phyloP scores from a whole-genome alignment of 129 eudicot genomes.

The Flaveria bidentis region DNA sequence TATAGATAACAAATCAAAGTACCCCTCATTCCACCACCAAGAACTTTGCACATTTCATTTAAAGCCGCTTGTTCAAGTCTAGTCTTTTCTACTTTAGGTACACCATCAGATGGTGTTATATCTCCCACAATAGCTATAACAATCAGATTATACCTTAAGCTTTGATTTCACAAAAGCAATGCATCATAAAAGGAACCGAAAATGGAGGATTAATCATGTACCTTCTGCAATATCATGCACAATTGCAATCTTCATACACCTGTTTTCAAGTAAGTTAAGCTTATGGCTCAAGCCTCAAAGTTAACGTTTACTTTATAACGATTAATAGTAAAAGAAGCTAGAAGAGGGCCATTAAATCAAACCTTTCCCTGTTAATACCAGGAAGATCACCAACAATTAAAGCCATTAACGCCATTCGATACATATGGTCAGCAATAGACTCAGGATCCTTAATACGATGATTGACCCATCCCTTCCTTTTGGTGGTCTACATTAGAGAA shows the following conservation, averaged over 20 bases:
- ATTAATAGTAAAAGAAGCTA: not conserved
- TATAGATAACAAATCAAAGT: conserved; percentile 16
- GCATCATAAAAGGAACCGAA: conserved; percentile 4
- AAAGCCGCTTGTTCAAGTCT: conserved; percentile 89
- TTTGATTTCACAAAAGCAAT: not conserved
- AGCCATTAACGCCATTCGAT: conserved; percentile 91
- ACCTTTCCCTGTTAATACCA: conserved; percentile 91
- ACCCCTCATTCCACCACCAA: conserved; percentile 99
- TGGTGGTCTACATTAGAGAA: conserved; percentile 58
- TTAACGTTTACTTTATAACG: not conserved
- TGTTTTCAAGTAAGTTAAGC: conserved; percentile 25
- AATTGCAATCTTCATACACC: conserved; percentile 97
- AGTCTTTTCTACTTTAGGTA: conserved; percentile 91
- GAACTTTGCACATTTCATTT: conserved; percentile 93
- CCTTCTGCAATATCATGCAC: conserved; percentile 99
- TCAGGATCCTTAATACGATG: conserved; percentile 86
- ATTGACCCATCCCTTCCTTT: conserved; percentile 93
- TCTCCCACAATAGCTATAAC: conserved; percentile 88
- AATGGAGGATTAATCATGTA: conserved; percentile 25
- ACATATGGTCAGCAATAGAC: conserved; percentile 96
- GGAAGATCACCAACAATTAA: conserved; percentile 77
- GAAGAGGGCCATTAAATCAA: conserved; percentile 17
- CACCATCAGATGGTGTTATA: conserved; percentile 94
- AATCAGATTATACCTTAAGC: conserved; percentile 19
- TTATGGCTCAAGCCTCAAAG: conserved; percentile 6